Conservation (phyloP, 768 basidiomycete genomes). For the Pulveroboletus sp. region DNA sequence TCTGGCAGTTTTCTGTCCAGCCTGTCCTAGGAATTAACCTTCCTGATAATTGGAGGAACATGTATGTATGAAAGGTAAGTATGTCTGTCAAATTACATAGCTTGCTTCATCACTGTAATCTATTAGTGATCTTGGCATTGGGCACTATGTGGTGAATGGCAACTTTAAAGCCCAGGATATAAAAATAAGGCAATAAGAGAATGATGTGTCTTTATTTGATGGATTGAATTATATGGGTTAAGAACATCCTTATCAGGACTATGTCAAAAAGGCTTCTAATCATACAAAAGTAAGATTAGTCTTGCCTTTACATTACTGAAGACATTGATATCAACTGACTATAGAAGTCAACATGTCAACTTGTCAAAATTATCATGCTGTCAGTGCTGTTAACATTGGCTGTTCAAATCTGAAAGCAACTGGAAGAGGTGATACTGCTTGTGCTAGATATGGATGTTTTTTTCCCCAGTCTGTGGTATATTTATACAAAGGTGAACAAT, state of each 20-base stretch:
- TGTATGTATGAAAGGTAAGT: neutral
- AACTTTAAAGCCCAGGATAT: neutral
- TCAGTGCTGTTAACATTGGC: neutral
- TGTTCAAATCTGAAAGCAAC: neutral
- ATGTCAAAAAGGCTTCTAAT: neutral
- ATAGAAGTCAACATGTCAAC: neutral
- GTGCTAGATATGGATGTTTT: slow-evolving; percentile 11
- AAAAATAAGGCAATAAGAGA: neutral
- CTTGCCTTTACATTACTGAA: neutral
- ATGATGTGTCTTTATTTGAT: neutral
- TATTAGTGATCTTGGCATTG: neutral
- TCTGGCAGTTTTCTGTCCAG: neutral
- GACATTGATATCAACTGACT: no score
- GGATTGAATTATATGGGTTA: neutral
- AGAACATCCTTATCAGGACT: neutral
- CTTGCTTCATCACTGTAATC: no score
- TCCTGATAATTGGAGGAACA: neutral
- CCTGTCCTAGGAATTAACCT: neutral
- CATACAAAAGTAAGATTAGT: neutral
- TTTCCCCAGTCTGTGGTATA: slow-evolving; percentile 28
- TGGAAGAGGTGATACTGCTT: neutral
- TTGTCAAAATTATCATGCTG: neutral
- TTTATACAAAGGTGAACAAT: slow-evolving; percentile 28
- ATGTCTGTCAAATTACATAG: no score
- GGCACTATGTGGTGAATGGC: neutral